phyloP scores from a whole-genome alignment of 2,329 filamentous ascomycete species.

The Colletotrichum sansevieriae region DNA sequence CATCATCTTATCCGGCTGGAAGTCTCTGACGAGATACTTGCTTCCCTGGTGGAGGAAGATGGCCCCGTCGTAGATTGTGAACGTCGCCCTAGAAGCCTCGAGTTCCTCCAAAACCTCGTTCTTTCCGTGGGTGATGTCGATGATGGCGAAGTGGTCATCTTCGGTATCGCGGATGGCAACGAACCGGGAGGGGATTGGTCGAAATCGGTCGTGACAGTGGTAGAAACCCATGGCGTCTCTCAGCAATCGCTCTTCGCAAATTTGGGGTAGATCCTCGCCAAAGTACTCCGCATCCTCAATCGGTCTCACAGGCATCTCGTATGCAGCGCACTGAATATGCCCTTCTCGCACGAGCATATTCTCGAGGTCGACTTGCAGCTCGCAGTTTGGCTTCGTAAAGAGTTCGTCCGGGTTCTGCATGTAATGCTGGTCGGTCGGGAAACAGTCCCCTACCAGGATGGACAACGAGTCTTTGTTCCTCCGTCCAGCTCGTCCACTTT shows the following conservation, averaged over 20 bases:
- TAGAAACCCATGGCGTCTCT: slow-evolving; percentile 85
- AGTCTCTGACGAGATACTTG: slow-evolving; percentile 91
- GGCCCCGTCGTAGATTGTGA: slow-evolving; percentile 95
- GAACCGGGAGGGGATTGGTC: slow-evolving; percentile 83
- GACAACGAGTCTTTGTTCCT: slow-evolving; percentile 94
- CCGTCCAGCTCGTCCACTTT: slow-evolving; percentile 91
- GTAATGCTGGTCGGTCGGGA: slow-evolving; percentile 93
- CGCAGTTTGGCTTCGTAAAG: slow-evolving; percentile 90
- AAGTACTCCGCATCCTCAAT: slow-evolving; percentile 84
- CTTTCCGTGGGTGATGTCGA: slow-evolving; percentile 85
- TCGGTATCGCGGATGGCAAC: slow-evolving; percentile 90
- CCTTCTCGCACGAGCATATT: slow-evolving; percentile 94
- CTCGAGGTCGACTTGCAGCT: slow-evolving; percentile 89
- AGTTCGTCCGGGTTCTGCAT: slow-evolving; percentile 97
- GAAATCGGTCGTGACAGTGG: slow-evolving; percentile 89
- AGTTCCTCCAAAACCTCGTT: slow-evolving; percentile 94
- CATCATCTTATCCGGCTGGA: slow-evolving; percentile 82
- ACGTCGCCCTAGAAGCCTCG: slow-evolving; percentile 95
- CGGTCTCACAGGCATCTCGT: slow-evolving; percentile 92
- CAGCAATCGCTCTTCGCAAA: slow-evolving; percentile 80
- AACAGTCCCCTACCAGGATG: slow-evolving; percentile 88
- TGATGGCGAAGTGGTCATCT: slow-evolving; percentile 93
- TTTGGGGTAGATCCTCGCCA: slow-evolving; percentile 75
- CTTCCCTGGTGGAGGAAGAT: slow-evolving; percentile 98
- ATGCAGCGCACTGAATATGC: slow-evolving; percentile 94